phyloP scores from a whole-genome alignment of 148 eudicot species.

The Cornus kousa region DNA sequence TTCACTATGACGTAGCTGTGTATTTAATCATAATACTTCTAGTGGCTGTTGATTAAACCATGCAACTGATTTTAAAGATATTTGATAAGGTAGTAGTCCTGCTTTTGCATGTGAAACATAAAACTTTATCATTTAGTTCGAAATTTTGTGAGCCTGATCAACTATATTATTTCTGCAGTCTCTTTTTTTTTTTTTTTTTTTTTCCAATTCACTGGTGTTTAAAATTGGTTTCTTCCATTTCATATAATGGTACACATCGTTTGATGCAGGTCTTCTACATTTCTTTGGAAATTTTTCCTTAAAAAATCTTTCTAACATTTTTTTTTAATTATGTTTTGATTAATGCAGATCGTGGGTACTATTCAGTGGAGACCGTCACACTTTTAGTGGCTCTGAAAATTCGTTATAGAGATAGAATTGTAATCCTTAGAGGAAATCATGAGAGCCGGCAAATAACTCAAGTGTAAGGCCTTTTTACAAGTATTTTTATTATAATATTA shows the following conservation, averaged over 20 bases:
- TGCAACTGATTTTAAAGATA: not conserved
- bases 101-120: not conserved
- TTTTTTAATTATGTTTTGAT: not conserved
- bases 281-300: not conserved
- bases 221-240: too few species aligned
- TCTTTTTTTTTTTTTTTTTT: too few species aligned
- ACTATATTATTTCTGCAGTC: too few species aligned
- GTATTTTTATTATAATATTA: not conserved
- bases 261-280: not conserved
- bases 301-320: not conserved
- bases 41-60: too few species aligned
- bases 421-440: constrained; percentile 40
- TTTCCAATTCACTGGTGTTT: too few species aligned
- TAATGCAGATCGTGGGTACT: constrained; percentile 35
- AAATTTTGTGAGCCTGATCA: not conserved
- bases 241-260: not conserved
- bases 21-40: too few species aligned
- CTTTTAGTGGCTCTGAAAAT: constrained; percentile 38
- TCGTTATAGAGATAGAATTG: constrained; percentile 36
- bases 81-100: not conserved
- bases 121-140: too few species aligned
- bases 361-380: constrained; percentile 40
- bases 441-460: constrained; percentile 39
- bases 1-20: too few species aligned
- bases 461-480: constrained; percentile 25